Evolutionary conservation across 306 rosid species (phyloP), one percentile per base, ranked within the genome.

Genomic region (Pyrus betulifolia): DNA sequence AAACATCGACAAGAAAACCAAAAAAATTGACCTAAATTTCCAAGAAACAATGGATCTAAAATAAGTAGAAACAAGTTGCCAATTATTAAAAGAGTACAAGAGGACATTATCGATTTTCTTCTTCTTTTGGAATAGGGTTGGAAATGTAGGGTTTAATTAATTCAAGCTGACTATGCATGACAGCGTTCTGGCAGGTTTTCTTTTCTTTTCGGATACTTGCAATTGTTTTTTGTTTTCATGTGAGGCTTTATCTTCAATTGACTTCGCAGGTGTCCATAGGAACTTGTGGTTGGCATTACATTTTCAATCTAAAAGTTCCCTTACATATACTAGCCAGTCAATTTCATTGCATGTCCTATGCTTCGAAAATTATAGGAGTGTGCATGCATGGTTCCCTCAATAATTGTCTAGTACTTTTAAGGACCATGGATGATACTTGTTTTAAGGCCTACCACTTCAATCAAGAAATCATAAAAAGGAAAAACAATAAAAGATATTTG

Each of bases 321-420:
- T 55, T 0, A 1, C 8, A 12, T 8, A 46, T 46, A 49, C 55
- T 49, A 49, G 55, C 55, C n/a, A 74, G 31, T 30, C 78, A 33
- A 65, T 65, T 75, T 22, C 38, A 64, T n/a, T 2, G 23, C 79
- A 75, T 75, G 79, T 75, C 54, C 72, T n/a, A 4, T 51, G 35
- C 63, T 75, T 57, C 23, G 31, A 22, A 65, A 23, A 2, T 33
- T 11, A 22, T n/a, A 31, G 45, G 61, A 12, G 33, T 63, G 51
- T 63, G 46, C 76, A n/a, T 71, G 63, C 51, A 38, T 45, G 62
- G 27, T 42, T 51, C 45, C 2, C 35, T 75, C 12, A 31, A 64
- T n/a, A 8, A 25, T 75, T 57, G 54, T 15, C 54, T 55, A 21
- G 27, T 6, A 61, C 66, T 27, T 61, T 12, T 13, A 12, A 14